Evolutionary conservation across 192 early-diverging fungal species (phyloP).

Genomic region (Coemansia sp.): DNA sequence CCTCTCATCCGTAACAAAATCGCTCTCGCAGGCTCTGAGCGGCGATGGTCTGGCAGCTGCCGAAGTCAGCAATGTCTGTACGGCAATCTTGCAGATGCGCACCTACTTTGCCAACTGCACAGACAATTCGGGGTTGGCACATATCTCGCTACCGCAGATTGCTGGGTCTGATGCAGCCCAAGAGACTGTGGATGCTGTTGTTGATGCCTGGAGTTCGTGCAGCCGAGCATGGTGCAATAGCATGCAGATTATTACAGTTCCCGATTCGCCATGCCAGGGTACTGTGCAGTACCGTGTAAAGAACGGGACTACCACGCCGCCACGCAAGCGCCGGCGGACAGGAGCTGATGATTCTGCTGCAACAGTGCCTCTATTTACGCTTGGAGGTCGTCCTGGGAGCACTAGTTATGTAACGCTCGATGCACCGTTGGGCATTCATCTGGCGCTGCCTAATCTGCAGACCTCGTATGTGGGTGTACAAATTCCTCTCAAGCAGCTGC

Average conservation of each 20-base stretch:
- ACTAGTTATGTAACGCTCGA: slow-evolving; percentile 21
- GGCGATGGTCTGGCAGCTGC: slow-evolving; percentile 24
- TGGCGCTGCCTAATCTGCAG: slow-evolving; percentile 27
- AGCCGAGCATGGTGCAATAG: slow-evolving; percentile 28
- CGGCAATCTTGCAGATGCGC: slow-evolving; percentile 38
- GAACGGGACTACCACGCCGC: slow-evolving; percentile 9
- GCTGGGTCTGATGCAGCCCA: slow-evolving; percentile 9
- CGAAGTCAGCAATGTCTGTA: slow-evolving; percentile 11
- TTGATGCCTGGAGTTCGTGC: slow-evolving; percentile 22
- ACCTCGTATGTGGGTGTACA: slow-evolving; percentile 50
- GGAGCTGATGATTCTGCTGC: background rate
- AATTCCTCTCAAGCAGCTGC: slow-evolving; percentile 22
- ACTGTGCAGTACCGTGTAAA: slow-evolving; percentile 11
- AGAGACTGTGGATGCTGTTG: slow-evolving; percentile 2
- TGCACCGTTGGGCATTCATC: slow-evolving; percentile 31
- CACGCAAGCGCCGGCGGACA: slow-evolving; percentile 31
- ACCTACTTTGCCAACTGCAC: slow-evolving; percentile 24
- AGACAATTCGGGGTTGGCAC: slow-evolving; percentile 27
- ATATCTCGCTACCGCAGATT: slow-evolving; percentile 21
- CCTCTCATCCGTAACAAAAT: slow-evolving; percentile 25
- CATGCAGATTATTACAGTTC: slow-evolving; percentile 16
- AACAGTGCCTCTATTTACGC: background rate
- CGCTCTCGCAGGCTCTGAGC: slow-evolving; percentile 21
- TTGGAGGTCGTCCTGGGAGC: slow-evolving; percentile 16
- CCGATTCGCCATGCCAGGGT: slow-evolving; percentile 28